A percentile compares a stretch with the other conserved stretches of the same genome.
Conservation (phyloP, 2,329 filamentous ascomycete species). For the Ceratocystis variospora region DNA sequence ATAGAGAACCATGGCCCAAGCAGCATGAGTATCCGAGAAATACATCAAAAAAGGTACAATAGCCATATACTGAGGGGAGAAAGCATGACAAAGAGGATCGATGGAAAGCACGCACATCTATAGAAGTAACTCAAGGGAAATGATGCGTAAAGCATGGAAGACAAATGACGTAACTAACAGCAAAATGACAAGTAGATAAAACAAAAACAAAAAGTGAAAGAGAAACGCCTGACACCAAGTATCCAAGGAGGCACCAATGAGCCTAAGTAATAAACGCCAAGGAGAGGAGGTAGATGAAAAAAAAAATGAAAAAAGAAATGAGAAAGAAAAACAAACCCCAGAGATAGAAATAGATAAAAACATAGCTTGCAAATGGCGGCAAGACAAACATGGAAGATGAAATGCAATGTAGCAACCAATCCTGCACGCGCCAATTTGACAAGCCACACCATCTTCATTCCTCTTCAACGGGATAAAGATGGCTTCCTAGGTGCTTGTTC, state of each 20-base stretch:
- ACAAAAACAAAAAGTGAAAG: not conserved
- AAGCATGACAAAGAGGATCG: not conserved
- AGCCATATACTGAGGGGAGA: not conserved
- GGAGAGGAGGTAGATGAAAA: not conserved
- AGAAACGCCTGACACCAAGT: not conserved
- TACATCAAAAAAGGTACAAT: not conserved
- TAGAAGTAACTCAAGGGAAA: not conserved
- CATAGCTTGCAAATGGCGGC: not conserved
- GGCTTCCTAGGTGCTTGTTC: conserved; percentile 88
- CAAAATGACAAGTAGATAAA: not conserved
- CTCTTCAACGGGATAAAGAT: conserved; percentile 76
- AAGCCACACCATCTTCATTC: conserved; percentile 25
- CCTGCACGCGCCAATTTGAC: not conserved
- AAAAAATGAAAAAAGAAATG: not conserved
- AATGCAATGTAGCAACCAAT: not conserved
- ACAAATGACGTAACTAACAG: not conserved
- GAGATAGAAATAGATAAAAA: conserved; percentile 1
- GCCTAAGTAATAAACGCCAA: conserved; percentile 3
- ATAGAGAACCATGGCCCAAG: not conserved
- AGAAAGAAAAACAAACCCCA: not conserved
- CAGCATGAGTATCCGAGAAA: not conserved
- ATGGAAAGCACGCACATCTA: too few species aligned
- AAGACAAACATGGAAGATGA: not conserved
- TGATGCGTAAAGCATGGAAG: not conserved
- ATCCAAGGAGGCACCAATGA: not conserved